Conservation (phyloP, 2,329 filamentous ascomycete species). For the Hirsutella thompsonii region DNA sequence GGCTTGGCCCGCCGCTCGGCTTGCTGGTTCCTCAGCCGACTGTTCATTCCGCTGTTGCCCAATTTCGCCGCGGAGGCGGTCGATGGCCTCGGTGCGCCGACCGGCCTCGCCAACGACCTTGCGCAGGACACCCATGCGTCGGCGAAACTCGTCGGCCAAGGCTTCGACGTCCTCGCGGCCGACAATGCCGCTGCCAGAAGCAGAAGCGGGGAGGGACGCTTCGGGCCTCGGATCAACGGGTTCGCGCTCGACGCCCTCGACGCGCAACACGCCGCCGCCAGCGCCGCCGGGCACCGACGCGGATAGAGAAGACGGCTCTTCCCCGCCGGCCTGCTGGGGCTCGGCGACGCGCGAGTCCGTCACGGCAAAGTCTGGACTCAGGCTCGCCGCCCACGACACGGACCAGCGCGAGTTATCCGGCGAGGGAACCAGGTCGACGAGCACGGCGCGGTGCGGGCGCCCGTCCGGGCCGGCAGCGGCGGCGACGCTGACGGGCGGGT, state of each 20-base stretch:
- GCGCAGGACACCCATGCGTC: constrained; percentile 40
- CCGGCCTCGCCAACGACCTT: constrained; percentile 40
- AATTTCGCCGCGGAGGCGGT: not conserved
- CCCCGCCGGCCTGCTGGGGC: constrained; percentile 23
- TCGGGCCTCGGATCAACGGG: constrained; percentile 13
- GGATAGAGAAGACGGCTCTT: constrained; percentile 9
- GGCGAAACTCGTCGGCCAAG: constrained; percentile 44
- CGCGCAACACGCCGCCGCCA: constrained; percentile 17
- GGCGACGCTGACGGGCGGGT: constrained; percentile 36
- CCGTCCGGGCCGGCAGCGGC: constrained; percentile 20
- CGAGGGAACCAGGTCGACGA: constrained; percentile 40
- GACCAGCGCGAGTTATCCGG: constrained; percentile 28
- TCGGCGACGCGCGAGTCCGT: constrained; percentile 29
- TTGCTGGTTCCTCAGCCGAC: not conserved
- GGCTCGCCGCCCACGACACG: constrained; percentile 56
- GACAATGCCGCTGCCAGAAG: constrained; percentile 10
- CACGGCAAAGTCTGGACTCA: constrained; percentile 61
- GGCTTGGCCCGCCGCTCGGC: not conserved
- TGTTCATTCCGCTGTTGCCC: constrained; percentile 1
- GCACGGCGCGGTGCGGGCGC: constrained; percentile 29
- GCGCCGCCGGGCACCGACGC: constrained; percentile 9
- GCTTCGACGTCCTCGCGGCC: constrained; percentile 33
- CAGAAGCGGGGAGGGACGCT: constrained; percentile 9
- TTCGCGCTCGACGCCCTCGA: constrained; percentile 26
- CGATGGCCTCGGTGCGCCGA: constrained; percentile 23